These are phyloP conservation scores for Rhodotorula taiwanensis DNA, from an alignment of 768 basidiomycete genomes.

Conservation along the genomic window DNA sequence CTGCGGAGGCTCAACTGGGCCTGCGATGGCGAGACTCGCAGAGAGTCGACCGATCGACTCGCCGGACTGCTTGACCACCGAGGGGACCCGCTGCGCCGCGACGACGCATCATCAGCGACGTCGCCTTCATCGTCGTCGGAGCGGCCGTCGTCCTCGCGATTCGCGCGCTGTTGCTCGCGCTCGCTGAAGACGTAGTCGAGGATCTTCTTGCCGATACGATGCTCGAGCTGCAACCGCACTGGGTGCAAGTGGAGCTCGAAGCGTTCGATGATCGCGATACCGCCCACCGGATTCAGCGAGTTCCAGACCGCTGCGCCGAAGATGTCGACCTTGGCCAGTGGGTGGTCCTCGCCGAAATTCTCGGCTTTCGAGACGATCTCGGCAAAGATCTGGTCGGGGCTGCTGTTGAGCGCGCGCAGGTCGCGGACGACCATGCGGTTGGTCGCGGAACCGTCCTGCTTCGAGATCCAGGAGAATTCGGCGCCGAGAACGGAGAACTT, in stretches of 20 bases:
- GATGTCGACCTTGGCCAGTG: slow-evolving; percentile 63
- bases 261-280: slow-evolving; percentile 78
- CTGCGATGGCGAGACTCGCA: neutral
- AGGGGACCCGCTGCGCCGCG: neutral
- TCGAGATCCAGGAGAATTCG: slow-evolving; percentile 72
- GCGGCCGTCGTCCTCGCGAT: neutral
- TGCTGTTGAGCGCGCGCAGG: slow-evolving; percentile 77
- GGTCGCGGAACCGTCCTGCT: slow-evolving; percentile 78
- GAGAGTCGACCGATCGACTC: slow-evolving; percentile 41
- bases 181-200: slow-evolving; percentile 74
- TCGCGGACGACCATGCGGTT: slow-evolving; percentile 69
- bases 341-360: slow-evolving; percentile 45
- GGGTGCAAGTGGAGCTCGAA: slow-evolving; percentile 80
- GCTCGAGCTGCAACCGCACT: slow-evolving; percentile 77
- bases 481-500: slow-evolving; percentile 77
- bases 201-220: slow-evolving; percentile 67
- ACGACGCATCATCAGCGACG: neutral
- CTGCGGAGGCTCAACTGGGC: neutral
- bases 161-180: neutral
- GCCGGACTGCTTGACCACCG: neutral
- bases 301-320: slow-evolving; percentile 75
- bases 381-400: slow-evolving; percentile 70
- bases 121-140: neutral
- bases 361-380: slow-evolving; percentile 73
- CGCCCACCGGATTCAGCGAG: slow-evolving; percentile 81